These are phyloP conservation scores for Jackrogersella multiformis DNA, from an alignment of 495 filamentous ascomycete genomes.

Conservation along the genomic window DNA sequence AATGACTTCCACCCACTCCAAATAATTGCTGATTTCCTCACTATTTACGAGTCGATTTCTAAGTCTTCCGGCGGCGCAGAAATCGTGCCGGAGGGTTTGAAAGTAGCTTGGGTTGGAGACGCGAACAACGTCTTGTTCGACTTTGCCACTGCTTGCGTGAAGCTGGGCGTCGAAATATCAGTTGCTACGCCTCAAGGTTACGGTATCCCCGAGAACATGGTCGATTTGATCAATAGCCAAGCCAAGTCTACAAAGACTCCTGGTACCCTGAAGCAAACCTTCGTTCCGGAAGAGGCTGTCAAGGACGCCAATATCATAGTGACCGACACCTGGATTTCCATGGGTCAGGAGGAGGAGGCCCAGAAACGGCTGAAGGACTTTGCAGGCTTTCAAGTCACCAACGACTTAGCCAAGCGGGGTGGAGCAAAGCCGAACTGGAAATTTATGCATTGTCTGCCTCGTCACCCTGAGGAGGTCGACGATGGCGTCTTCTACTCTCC, in stretches of 20 bases:
- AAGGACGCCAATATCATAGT: conserved; percentile 89
- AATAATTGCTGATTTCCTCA: conserved; percentile 90
- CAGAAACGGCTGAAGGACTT: conserved; percentile 81
- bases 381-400: conserved; percentile 87
- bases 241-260: conserved; percentile 62
- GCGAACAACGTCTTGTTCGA: conserved; percentile 98
- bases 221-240: conserved; percentile 69
- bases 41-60: conserved; percentile 80
- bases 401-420: conserved; percentile 80
- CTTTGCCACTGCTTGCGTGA: conserved; percentile 82
- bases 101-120: conserved; percentile 95
- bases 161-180: conserved; percentile 83
- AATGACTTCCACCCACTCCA: conserved; percentile 92
- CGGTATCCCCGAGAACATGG: conserved; percentile 76
- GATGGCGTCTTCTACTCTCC: conserved; percentile 92
- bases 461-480: conserved; percentile 90
- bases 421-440: conserved; percentile 91
- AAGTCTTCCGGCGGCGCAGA: conserved; percentile 46
- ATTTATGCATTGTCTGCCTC: conserved; percentile 99
- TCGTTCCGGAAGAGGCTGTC: conserved; percentile 85
- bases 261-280: conserved; percentile 78
- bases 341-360: conserved; percentile 92
- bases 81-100: conserved; percentile 80
- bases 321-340: conserved; percentile 96
- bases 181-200: conserved; percentile 89